A percentile compares a stretch with the other conserved stretches of the same genome.
These are phyloP conservation scores for Globisporangium cystogenes DNA, from an alignment of 352 stramenopile genomes.

Conservation along the genomic window DNA sequence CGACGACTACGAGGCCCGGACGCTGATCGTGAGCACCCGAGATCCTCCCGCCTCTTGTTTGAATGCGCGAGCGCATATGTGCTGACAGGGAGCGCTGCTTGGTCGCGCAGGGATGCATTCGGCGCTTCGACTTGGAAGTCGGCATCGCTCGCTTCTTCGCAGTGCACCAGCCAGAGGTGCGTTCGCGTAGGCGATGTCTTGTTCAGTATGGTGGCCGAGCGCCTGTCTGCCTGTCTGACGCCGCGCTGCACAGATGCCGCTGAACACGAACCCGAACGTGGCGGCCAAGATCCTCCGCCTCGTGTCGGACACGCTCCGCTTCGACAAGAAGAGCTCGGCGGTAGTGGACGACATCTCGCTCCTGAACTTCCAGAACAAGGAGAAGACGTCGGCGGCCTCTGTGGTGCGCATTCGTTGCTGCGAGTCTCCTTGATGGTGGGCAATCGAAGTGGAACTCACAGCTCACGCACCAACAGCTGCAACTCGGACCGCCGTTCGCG, in stretches of 20 bases:
- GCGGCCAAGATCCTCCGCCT: conserved; percentile 63
- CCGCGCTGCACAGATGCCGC: conserved; percentile 31
- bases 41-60: neutral
- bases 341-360: conserved; percentile 63
- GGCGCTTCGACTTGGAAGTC: conserved; percentile 73
- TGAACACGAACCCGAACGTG: conserved; percentile 55
- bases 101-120: conserved; percentile 42
- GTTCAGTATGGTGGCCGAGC: neutral
- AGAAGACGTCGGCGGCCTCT: conserved; percentile 36
- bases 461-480: conserved; percentile 28
- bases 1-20: conserved; percentile 40
- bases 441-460: neutral
- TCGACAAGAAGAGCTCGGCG: conserved; percentile 58
- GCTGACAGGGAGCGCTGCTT: neutral
- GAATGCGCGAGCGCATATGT: too few relatives aligned
- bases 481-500: conserved; percentile 63
- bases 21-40: conserved; percentile 36
- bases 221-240: too few relatives aligned
- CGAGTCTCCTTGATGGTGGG: neutral
- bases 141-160: conserved; percentile 71
- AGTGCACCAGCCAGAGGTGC: conserved; percentile 52
- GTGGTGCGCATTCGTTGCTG: conserved; percentile 21
- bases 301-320: conserved; percentile 63
- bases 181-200: neutral
- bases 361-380: conserved; percentile 61